phyloP scores from a whole-genome alignment of 169 alveolate genomes.

The Neospora caninum region DNA sequence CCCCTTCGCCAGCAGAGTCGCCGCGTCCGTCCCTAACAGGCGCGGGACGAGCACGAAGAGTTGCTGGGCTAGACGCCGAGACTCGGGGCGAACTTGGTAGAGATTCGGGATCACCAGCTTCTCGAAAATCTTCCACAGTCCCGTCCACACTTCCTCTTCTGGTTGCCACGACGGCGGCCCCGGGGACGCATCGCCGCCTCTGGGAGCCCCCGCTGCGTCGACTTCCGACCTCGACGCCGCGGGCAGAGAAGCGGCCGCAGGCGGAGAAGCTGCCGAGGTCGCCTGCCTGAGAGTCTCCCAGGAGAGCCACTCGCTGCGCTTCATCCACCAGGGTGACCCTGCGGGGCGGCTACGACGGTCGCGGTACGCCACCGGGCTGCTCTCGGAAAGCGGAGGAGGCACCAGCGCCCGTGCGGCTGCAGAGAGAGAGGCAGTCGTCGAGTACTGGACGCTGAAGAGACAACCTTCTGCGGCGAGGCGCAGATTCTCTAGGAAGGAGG shows the following conservation, averaged over 20 bases:
- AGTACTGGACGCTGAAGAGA: neutral
- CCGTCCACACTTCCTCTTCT: neutral
- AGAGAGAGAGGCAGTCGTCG: slow-evolving; percentile 18
- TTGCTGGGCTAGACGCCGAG: slow-evolving; percentile 2
- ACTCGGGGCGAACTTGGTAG: neutral
- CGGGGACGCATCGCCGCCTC: neutral
- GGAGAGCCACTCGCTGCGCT: slow-evolving; percentile 62
- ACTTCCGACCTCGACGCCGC: neutral
- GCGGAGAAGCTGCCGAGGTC: neutral
- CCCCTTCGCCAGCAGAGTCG: neutral
- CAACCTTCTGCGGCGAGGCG: slow-evolving; percentile 21
- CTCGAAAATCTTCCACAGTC: neutral
- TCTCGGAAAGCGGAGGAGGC: slow-evolving; percentile 58
- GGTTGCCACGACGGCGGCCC: neutral
- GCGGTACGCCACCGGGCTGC: slow-evolving; percentile 49
- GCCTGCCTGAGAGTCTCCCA: slow-evolving; percentile 24
- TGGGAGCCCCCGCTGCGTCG: neutral
- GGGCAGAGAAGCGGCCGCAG: neutral
- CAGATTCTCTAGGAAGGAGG: neutral
- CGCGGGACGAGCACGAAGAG: slow-evolving; percentile 27
- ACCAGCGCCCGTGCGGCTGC: slow-evolving; percentile 15
- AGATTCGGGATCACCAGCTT: slow-evolving; percentile 10
- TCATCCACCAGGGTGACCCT: slow-evolving; percentile 66
- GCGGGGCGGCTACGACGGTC: slow-evolving; percentile 57
- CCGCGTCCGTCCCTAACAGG: slow-evolving; percentile 11